Evolutionary conservation across 495 filamentous ascomycete species (phyloP), one percentile per base, ranked within the genome.

Genomic region (Baudoinia panamericana): DNA sequence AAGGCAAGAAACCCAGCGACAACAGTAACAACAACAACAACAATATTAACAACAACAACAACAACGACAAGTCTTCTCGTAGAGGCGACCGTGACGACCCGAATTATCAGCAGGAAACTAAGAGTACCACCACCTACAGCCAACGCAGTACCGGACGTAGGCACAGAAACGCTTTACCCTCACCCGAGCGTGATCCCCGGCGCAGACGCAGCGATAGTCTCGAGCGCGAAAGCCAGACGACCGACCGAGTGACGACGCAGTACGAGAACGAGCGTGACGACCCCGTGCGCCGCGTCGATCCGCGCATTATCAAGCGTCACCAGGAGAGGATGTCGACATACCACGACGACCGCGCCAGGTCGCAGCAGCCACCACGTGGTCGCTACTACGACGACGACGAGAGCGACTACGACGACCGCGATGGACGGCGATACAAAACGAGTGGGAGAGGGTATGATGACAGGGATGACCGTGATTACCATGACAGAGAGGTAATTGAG

Each of bases 401-500:
- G 3, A 51, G 48, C 38, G 48, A 51, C 39, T 51, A 51, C 22
- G 48, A 51, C 26, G 48, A 51, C 17, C 42, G 43, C 15, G 23
- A 27, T 2, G 48, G 43, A 1, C 15, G 29, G 13, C 16, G 37
- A 10, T 39, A 46, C 19, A 8, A 23, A 13, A 35, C 9, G 13
- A 28, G 38, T 12, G 38, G 37, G 5, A 19, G 47, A 12, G 47
- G 47, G 11, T 45, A 50, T 23, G 47, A 50, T 15, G 40, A 45
- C 21, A 2, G 41, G 12, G 25, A 46, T 22, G 44, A 47, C 24
- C 30, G 41, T 19, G 7, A 41, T 24, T 15, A 10, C 15, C 40
- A 45, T 21, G 46, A 45, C 17, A 41, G 46, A 17, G 48, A 51
- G 39, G 21, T 51, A 19, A 34, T 51, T 16, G 43, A 46, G 48